Conservation (phyloP, 139 green algal species). For the Micractinium sp. region DNA sequence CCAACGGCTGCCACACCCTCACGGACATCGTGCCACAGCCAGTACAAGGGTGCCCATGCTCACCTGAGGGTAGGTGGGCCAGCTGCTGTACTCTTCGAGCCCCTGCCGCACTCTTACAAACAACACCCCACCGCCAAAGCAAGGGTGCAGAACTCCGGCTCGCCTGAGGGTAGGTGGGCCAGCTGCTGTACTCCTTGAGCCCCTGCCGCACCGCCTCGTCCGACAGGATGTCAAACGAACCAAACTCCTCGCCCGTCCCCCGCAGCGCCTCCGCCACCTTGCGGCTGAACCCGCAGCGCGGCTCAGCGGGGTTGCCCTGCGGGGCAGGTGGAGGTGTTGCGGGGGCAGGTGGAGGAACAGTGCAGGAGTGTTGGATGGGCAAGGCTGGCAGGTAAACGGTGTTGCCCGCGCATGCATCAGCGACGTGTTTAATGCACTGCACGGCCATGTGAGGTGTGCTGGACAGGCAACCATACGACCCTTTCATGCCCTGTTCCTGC, state of each 20-base stretch:
- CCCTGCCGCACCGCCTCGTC: conserved; percentile 83
- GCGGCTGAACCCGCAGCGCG: conserved; percentile 90
- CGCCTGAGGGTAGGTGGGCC: conserved; percentile 94
- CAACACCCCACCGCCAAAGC: too few relatives aligned
- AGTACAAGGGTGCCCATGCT: conserved; percentile 28
- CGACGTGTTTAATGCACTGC: too few relatives aligned
- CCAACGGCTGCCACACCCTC: too few relatives aligned
- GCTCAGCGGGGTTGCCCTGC: conserved; percentile 75
- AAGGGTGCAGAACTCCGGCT: conserved; percentile 53
- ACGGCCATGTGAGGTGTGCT: too few relatives aligned
- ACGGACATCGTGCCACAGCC: too few relatives aligned
- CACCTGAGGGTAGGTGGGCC: conserved; percentile 94
- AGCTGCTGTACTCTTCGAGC: conserved; percentile 86
- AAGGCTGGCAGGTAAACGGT: too few relatives aligned
- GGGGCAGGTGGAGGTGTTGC: neutral
- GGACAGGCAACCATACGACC: too few relatives aligned
- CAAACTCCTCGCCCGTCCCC: conserved; percentile 58
- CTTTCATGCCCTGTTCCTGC: too few relatives aligned
- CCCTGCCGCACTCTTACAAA: conserved; percentile 66
- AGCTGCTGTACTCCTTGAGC: conserved; percentile 87
- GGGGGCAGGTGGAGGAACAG: neutral
- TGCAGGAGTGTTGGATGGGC: too few relatives aligned
- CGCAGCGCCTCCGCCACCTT: conserved; percentile 79
- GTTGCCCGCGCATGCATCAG: too few relatives aligned
- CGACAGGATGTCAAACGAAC: conserved; percentile 89